Evolutionary conservation across 805 yeast genomes (phyloP), one percentile per base, ranked within the genome.

Genomic region (Starmerella apicola): DNA sequence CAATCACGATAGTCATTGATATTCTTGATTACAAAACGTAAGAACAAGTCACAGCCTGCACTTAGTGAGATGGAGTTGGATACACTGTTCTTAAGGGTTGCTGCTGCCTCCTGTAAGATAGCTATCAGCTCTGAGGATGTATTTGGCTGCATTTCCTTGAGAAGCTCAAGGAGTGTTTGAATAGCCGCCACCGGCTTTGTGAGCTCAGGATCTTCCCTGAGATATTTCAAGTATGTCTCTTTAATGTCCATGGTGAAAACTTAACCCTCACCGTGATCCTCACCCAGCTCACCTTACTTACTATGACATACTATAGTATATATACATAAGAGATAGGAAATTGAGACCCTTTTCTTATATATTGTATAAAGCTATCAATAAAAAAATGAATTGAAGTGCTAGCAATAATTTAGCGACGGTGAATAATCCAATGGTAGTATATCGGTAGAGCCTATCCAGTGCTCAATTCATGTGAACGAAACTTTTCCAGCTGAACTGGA

Each of bases 151-250:
- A 84, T 78, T 36, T 78, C 74, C 48, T 78, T 71, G 22, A 88
- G 63, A 62, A 91, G 71, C 7, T 91, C 81, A 21, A 91, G 94
- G 33, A 91, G 66, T 10, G 95, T 76, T 64, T 91, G 97, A 54
- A 91, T 91, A 26, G 98, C 98, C 32, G 98, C 99, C 25, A 91
- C 83, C 1, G 99, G 99, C 96, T 86, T 91, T 5, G 98, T 86
- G 76, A 91, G 82, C 42, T 91, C 97, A n/a, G 82, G 70, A 62
- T 91, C 96, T 37, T 85, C 95, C 50, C 72, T 74, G 46, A 91
- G 67, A 58, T 83, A 85, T 56, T 72, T 71, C 42, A 83, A 68
- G 57, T 91, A 91, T 0, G 88, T 74, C 51, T 74, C 68, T 34
- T 78, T 84, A 51, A 91, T 84, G 59, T 86, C 94, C 57, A 91